Evolutionary conservation across 179 eudicot species (phyloP), one percentile per base, ranked within the genome.

Genomic region (Drosera spatulata): DNA sequence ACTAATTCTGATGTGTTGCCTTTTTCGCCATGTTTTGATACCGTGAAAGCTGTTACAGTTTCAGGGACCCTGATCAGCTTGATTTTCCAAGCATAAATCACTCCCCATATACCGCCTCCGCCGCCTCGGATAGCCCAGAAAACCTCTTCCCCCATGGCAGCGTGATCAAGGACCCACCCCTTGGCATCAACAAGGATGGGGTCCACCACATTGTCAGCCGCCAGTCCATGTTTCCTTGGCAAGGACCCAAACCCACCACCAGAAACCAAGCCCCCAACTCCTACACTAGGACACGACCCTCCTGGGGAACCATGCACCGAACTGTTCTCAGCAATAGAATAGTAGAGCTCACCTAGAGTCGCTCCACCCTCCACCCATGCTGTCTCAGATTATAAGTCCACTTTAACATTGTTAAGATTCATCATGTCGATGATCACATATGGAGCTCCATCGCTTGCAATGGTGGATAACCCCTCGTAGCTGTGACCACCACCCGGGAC

Each of bases 361-460:
- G 88, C 82, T 0, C 89, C 85, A 3, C 78, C 83, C 55, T 80
- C 75, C 7, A 78, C 78, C 85, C 89, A 80, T 8, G 81, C 85
- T 38, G 67, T 40, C 14, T 69, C 71, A 0, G 72, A 59, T 43
- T 68, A 55, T 38, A 70, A 5, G 37, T 80, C 83, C 53, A 83
- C 71, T 3, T 12, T 37, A n/a, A 83, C 76, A 0, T 50, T 46
- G 53, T 70, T 63, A 3, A 80, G 54, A 41, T 70, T 73, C 33
- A 22, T 22, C 33, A 22, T 22, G 33, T 22, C 33, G 1, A 22
- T 1, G 33, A 22, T 22, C 33, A 22, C 33, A 22, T 22, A 22
- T 22, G 33, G 33, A 22, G 33, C 33, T 22, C 33, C 33, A 22
- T 22, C 33, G 33, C 33, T 22, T 22, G 33, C 33, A 22, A 22